Conservation (phyloP, 2,329 filamentous ascomycete genomes). For the Aspergillus chevalieri region DNA sequence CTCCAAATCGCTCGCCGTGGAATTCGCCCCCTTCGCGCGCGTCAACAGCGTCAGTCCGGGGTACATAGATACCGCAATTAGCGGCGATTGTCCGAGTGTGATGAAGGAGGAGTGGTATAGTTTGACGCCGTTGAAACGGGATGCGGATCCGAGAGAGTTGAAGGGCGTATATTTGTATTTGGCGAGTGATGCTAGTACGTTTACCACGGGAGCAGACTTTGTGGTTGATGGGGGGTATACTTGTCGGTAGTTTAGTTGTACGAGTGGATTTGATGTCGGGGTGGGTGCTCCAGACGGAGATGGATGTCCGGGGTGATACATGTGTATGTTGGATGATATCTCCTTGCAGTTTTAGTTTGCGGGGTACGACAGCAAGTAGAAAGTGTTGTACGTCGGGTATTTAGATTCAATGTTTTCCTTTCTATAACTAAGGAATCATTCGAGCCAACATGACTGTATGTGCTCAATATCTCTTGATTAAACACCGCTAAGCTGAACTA, state of each 20-base stretch:
- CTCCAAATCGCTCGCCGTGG: constrained; percentile 46
- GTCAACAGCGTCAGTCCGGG: constrained; percentile 47
- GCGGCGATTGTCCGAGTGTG: constrained; percentile 1
- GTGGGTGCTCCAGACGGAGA: background rate
- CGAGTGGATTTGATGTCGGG: background rate
- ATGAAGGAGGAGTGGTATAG: constrained; percentile 4
- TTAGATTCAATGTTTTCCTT: too few relatives aligned
- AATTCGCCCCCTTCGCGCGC: constrained; percentile 49
- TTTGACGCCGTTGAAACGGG: constrained; percentile 19
- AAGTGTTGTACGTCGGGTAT: background rate
- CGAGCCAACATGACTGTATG: background rate
- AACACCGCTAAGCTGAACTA: background rate
- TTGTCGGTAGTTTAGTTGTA: background rate
- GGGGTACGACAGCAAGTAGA: background rate
- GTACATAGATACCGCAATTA: constrained; percentile 47
- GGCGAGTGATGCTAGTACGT: constrained; percentile 68
- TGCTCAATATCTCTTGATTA: background rate
- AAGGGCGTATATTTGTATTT: constrained; percentile 73
- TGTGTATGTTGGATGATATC: background rate
- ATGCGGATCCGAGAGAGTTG: constrained; percentile 63
- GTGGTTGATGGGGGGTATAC: constrained; percentile 64
- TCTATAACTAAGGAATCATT: background rate
- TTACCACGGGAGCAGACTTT: constrained; percentile 65
- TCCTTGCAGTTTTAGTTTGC: background rate
- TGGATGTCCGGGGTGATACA: background rate